Percentiles rank a stretch among this genome's conserved stretches.
Conservation (phyloP, 2,329 filamentous ascomycete species). For the Drechslerella dactyloides region DNA sequence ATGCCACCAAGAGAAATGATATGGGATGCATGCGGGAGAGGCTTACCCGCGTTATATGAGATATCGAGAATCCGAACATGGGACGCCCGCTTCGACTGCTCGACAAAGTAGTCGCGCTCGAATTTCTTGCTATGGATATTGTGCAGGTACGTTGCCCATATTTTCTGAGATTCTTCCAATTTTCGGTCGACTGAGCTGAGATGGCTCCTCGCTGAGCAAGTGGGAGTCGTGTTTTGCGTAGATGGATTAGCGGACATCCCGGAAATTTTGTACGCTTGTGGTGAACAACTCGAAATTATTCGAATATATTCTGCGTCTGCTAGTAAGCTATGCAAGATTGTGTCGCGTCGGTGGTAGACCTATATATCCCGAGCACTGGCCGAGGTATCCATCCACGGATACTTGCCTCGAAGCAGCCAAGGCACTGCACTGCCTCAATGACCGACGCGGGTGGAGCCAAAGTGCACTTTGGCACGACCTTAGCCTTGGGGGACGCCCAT, state of each 20-base stretch:
- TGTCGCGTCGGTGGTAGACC: too few species aligned
- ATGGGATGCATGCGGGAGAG: background rate
- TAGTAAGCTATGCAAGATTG: too few species aligned
- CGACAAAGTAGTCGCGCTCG: background rate
- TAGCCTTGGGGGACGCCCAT: too few species aligned
- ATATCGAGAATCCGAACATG: slow-evolving; percentile 15
- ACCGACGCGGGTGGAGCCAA: too few species aligned
- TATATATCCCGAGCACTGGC: too few species aligned
- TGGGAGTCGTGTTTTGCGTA: background rate
- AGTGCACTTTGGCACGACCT: too few species aligned
- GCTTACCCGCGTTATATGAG: background rate
- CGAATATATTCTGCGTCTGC: too few species aligned
- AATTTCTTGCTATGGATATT: background rate
- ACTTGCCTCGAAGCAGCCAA: too few species aligned
- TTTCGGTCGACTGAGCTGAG: slow-evolving; percentile 13
- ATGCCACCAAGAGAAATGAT: background rate
- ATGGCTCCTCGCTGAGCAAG: background rate
- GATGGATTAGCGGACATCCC: background rate
- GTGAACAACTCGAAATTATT: too few species aligned
- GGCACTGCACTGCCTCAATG: too few species aligned
- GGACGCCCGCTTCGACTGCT: background rate
- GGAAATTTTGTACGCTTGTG: too few species aligned
- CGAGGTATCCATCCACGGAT: too few species aligned
- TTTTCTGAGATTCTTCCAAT: slow-evolving; percentile 24
- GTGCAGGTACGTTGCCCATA: slow-evolving; percentile 1